Base-by-base conservation (phyloP, 2,329 filamentous ascomycete genomes). In the Cadophora luteo-olivacea region DNA sequence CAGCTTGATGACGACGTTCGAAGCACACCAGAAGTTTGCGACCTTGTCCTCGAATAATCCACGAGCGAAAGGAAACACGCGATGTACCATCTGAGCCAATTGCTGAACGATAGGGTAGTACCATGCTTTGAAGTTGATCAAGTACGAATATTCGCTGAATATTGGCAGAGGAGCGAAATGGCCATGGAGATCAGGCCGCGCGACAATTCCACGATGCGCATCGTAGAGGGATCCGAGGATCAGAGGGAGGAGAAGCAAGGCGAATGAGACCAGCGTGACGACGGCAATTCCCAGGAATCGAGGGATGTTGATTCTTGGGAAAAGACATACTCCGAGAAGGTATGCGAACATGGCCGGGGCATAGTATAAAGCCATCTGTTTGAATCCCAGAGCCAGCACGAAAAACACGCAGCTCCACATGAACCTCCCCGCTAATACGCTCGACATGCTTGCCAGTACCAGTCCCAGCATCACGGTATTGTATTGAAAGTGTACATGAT, bases 361-460 rank as follows among this genome's bases (percentile, higher is more conserved):
- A 80, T 97, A 99, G 82, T 98, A 99, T 19, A 99, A 85, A 0
- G 95, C 95, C 97, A 99, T 99, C 80, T 99, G 96, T 84, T 99
- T 99, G 85, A 98, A 99, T 6, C 93, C 93, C n/a, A 99, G 84
- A 3, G 95, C 92, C 19, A 88, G 89, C 7, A 99, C 96, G 75
- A 99, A 99, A 82, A 97, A 97, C 68, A 97, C 87, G 70, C 93
- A 94, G 32, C 92, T 89, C 94, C 95, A 97, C 70, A 97, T 86
- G 75, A 91, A 91, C 61, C 94, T 88, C 4, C 92, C 92, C 3
- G 94, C 93, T 62, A 97, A 80, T 81, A 98, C 91, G 79, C 92
- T 96, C 52, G 95, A 96, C 82, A 97, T 89, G 75, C 91, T 93
- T 0, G 93, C 93, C 36, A 97, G 83, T 11, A 96, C 89, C 60